Percentiles rank a stretch among this genome's conserved stretches.
Evolutionary conservation across 495 filamentous ascomycete genomes (phyloP).

Genomic region (Aspergillus carlsbadensis): DNA sequence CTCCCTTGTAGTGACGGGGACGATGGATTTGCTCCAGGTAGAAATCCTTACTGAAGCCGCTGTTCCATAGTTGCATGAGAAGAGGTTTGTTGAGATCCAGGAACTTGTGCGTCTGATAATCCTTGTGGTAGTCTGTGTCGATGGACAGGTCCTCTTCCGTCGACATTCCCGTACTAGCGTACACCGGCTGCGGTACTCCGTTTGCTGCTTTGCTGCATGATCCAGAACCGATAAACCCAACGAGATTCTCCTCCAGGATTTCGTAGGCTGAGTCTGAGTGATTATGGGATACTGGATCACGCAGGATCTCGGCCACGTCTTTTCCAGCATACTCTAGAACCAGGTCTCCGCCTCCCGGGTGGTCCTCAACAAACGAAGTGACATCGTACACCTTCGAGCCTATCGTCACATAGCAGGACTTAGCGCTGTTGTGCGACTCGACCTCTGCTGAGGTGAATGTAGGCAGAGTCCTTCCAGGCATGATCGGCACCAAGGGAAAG

Average conservation of each 20-base stretch:
- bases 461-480: constrained; percentile 65
- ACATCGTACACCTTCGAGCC: constrained; percentile 93
- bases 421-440: constrained; percentile 69
- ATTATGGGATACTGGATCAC: constrained; percentile 76
- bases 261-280: constrained; percentile 94
- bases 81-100: constrained; percentile 86
- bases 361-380: constrained; percentile 80
- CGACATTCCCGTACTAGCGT: constrained; percentile 80
- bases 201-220: constrained; percentile 35
- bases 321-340: constrained; percentile 88
- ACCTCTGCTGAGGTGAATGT: constrained; percentile 78
- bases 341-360: constrained; percentile 87
- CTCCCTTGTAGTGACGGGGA: constrained; percentile 90
- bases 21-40: constrained; percentile 96
- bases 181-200: constrained; percentile 47
- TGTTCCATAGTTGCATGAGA: constrained; percentile 83
- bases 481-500: constrained; percentile 21
- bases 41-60: constrained; percentile 87
- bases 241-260: constrained; percentile 77
- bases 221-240: constrained; percentile 67
- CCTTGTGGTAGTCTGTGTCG: constrained; percentile 71
- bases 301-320: constrained; percentile 80
- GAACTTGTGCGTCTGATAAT: constrained; percentile 89
- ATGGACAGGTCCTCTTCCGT: constrained; percentile 80
- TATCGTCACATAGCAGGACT: constrained; percentile 92